A percentile compares a stretch with the other conserved stretches of the same genome.
Evolutionary conservation across 768 basidiomycete species (phyloP).

Genomic region (Collybiopsis luxurians): DNA sequence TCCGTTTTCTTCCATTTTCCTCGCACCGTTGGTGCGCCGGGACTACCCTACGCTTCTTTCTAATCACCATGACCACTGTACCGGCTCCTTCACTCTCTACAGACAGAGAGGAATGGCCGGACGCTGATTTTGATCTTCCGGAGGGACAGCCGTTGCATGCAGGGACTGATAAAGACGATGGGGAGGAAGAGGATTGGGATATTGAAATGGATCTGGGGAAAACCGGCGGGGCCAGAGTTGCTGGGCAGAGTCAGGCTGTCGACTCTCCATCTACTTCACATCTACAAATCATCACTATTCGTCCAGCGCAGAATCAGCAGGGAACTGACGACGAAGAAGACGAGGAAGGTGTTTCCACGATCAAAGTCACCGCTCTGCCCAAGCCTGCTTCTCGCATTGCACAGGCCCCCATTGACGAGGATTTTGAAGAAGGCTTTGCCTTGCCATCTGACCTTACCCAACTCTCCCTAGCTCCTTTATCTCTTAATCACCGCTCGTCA

Average conservation of each 20-base stretch:
- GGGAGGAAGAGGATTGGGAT: constrained; percentile 77
- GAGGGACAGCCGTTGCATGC: constrained; percentile 69
- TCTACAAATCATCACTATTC: constrained; percentile 55
- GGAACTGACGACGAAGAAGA: constrained; percentile 53
- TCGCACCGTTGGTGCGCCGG: constrained; percentile 18
- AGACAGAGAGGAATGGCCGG: constrained; percentile 78
- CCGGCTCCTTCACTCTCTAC: constrained; percentile 53
- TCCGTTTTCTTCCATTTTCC: constrained; percentile 17
- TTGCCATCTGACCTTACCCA: constrained; percentile 78
- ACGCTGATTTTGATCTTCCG: constrained; percentile 84
- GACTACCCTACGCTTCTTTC: constrained; percentile 16
- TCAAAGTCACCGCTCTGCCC: constrained; percentile 63
- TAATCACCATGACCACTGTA: constrained; percentile 50
- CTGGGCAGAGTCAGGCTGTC: constrained; percentile 27
- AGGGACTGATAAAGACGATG: constrained; percentile 62
- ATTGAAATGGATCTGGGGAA: constrained; percentile 66
- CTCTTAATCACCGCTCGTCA: constrained; percentile 73
- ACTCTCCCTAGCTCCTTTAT: constrained; percentile 77
- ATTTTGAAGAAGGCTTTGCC: constrained; percentile 81
- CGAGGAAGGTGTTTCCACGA: constrained; percentile 80
- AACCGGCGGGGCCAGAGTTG: constrained; percentile 50
- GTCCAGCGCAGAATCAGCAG: constrained; percentile 54
- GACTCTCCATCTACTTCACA: constrained; percentile 38
- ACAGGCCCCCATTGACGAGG: constrained; percentile 58
- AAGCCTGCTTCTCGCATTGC: constrained; percentile 31